Base-by-base conservation (phyloP, 176 grass and related monocot genomes). In the Oryza australiensis region DNA sequence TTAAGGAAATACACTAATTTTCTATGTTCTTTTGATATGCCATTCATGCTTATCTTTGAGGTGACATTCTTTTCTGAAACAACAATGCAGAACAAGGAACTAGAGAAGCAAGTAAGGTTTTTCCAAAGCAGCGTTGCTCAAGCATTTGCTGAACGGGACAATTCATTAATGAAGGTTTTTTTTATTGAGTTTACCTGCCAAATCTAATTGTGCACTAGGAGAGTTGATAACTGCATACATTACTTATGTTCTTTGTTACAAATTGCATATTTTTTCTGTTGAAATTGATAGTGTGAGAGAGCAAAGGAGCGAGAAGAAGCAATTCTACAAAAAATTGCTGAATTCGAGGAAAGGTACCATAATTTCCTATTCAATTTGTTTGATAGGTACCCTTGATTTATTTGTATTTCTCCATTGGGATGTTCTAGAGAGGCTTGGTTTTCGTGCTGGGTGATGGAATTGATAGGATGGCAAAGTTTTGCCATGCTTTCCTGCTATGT, bases 21-120 rank as follows among this genome's bases (percentile, higher is more conserved):
- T 30, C 78, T 75, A 85, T 38, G 28, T 62, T 85, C 49, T 38
- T 48, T 75, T 70, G 38, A 23, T 5, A 34, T 63, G 34, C 28
- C 28, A 70, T 70, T 64, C 18, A 28, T 12, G 11, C 55, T 76
- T 87, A 12, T 35, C 53, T 32, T 42, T 53, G 26, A 78, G 24
- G 55, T 72, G 66, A 23, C 26, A 11, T 57, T 82, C 20, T 80
- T 64, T 80, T 64, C 26, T 89, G 35, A 37, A 67, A 83, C 71
- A 26, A 29, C 14, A 86, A 67, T 91, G 85, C 84, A 98, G 95
- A 98, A 93, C 75, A 94, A 94, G 83, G 95, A 98, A 83, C 88
- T 91, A 83, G 92, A 94, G 80, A 91, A 93, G 73, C 95, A 98
- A 86, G 79, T 98, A 62, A 94, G 90, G 34, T 98, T 98, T 89